These are phyloP conservation scores for Corymbia citriodora DNA, from an alignment of 441 rosid genomes.

Conservation along the genomic window DNA sequence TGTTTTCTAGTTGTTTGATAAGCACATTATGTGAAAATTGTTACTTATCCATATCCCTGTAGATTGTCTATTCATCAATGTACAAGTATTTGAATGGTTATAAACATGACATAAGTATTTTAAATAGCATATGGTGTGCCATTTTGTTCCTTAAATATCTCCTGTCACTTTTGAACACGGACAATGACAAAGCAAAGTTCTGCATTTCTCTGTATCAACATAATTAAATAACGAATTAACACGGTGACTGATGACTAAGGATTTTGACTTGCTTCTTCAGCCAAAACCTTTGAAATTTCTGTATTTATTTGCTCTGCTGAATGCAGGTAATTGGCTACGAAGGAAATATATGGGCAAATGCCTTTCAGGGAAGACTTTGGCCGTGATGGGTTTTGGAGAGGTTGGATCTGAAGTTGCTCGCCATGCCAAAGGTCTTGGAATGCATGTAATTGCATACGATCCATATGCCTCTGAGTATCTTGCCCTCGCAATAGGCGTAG, in stretches of 20 bases:
- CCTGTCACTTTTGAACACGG: background rate
- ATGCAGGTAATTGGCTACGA: constrained; percentile 12
- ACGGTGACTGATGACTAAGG: background rate
- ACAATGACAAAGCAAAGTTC: background rate
- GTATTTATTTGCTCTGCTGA: background rate
- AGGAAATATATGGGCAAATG: constrained; percentile 7
- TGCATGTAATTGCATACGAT: constrained; percentile 8
- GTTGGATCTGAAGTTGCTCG: constrained; percentile 16
- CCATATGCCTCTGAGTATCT: constrained; percentile 9
- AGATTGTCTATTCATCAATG: background rate
- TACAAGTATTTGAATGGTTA: background rate
- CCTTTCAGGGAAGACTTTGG: constrained; percentile 10
- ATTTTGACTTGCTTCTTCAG: background rate
- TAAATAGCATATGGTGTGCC: background rate
- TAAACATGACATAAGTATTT: background rate
- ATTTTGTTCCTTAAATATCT: background rate
- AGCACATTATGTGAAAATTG: background rate
- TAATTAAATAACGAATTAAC: background rate
- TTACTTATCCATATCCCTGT: background rate
- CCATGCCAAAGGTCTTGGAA: constrained; percentile 11
- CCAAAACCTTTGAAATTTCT: background rate
- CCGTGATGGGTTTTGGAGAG: constrained; percentile 12
- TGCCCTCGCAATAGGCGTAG: constrained; percentile 10
- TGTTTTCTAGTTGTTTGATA: background rate
- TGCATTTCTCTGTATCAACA: background rate